A percentile compares a stretch with the other conserved stretches of the same genome.
These are phyloP conservation scores for Colletotrichum viniferum DNA, from an alignment of 2,329 filamentous ascomycete species.

Conservation along the genomic window DNA sequence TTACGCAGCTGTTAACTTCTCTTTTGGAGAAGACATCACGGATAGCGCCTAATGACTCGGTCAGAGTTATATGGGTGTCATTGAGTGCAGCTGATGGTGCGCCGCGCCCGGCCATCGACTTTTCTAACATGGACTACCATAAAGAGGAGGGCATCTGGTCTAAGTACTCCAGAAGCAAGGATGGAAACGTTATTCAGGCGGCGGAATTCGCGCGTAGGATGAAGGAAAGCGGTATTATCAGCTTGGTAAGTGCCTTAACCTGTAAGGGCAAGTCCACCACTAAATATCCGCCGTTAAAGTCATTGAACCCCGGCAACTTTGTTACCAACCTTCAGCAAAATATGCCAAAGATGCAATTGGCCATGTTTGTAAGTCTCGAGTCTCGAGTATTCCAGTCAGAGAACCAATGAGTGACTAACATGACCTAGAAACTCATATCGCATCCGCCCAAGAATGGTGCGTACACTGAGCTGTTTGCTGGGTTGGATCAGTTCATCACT, in stretches of 20 bases:
- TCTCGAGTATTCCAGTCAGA: rapidly evolving
- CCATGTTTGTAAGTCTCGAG: background rate
- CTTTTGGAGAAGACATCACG: rapidly evolving
- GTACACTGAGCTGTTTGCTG: background rate
- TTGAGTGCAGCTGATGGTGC: background rate
- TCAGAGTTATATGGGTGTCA: background rate
- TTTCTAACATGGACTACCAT: background rate
- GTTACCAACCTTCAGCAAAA: background rate
- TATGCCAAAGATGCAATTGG: background rate
- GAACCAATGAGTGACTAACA: rapidly evolving
- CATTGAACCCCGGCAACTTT: background rate
- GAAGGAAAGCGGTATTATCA: background rate
- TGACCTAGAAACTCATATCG: background rate
- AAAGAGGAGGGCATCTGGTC: background rate
- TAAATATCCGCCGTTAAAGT: rapidly evolving
- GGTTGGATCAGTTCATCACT: background rate
- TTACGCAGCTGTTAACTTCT: background rate
- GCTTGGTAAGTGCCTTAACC: background rate
- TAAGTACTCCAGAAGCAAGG: background rate
- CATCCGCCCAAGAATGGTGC: background rate
- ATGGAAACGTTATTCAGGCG: background rate
- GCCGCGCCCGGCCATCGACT: background rate
- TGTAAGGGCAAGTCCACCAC: rapidly evolving
- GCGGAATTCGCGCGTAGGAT: background rate
- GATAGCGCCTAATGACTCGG: rapidly evolving